These are phyloP conservation scores for Trichothecium roseum DNA, from an alignment of 2,329 filamentous ascomycete species.

Conservation along the genomic window DNA sequence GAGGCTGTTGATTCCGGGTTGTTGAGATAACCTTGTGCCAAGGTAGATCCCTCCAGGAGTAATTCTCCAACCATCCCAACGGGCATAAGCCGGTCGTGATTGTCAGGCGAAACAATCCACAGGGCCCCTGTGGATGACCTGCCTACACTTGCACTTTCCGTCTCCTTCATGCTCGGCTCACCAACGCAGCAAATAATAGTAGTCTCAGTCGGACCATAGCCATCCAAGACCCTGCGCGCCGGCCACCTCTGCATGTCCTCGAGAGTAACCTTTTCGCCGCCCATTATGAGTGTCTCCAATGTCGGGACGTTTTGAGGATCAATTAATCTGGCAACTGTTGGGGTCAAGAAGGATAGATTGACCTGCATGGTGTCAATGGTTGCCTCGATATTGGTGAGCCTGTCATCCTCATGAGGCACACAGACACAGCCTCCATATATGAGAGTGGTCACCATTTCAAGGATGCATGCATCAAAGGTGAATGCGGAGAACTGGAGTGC, in stretches of 20 bases:
- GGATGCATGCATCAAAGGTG: conserved; percentile 7
- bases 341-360: conserved; percentile 6
- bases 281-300: conserved; percentile 10
- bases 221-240: too few species aligned
- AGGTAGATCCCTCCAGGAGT: conserved; percentile 12
- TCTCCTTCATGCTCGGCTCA: too few species aligned
- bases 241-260: neutral
- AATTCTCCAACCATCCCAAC: neutral
- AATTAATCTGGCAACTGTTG: conserved; percentile 4
- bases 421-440: conserved; percentile 8
- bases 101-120: conserved; percentile 9
- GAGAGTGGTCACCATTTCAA: conserved; percentile 4
- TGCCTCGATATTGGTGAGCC: conserved; percentile 4
- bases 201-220: too few species aligned
- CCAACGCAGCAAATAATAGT: too few species aligned
- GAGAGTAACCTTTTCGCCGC: conserved; percentile 9
- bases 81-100: too few species aligned
- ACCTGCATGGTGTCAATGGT: conserved; percentile 6
- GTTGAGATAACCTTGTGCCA: conserved; percentile 44
- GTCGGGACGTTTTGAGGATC: conserved; percentile 3
- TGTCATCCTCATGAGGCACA: conserved; percentile 9
- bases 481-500: conserved; percentile 7
- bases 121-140: too few species aligned
- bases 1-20: conserved; percentile 37
- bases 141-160: too few species aligned